Evolutionary conservation across 495 filamentous ascomycete species (phyloP).

Genomic region (Hypoxylon fuscum): DNA sequence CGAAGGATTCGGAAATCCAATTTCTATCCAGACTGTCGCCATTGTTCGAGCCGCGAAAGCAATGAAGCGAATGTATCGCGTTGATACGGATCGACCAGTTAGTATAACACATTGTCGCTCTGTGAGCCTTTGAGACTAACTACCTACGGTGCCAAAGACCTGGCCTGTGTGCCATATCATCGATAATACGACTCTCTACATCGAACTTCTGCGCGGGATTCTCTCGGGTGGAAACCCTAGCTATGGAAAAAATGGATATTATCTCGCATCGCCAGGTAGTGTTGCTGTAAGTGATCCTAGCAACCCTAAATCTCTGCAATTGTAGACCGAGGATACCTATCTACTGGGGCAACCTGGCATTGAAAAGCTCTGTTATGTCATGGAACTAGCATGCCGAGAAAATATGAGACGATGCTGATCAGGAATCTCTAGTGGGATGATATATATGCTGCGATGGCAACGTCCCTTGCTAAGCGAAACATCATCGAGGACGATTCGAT

Average conservation of each 20-base stretch:
- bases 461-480: slow-evolving; percentile 48
- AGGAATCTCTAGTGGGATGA: slow-evolving; percentile 51
- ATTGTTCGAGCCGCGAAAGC: slow-evolving; percentile 56
- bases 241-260: slow-evolving; percentile 57
- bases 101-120: not conserved
- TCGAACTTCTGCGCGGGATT: slow-evolving; percentile 55
- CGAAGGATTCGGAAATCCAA: slow-evolving; percentile 58
- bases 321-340: too few species aligned
- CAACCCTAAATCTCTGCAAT: not conserved
- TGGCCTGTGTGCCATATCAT: slow-evolving; percentile 61
- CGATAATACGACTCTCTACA: slow-evolving; percentile 56
- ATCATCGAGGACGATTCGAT: slow-evolving; percentile 49
- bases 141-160: slow-evolving; percentile 37
- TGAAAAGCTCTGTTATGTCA: too few species aligned
- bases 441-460: slow-evolving; percentile 54
- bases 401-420: not conserved
- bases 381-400: not conserved
- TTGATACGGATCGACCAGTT: slow-evolving; percentile 49
- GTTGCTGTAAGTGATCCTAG: slow-evolving; percentile 41
- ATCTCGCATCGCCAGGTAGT: slow-evolving; percentile 57
- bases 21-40: slow-evolving; percentile 59
- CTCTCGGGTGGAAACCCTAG: slow-evolving; percentile 47
- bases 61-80: slow-evolving; percentile 47
- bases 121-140: slow-evolving; percentile 1
- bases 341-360: too few species aligned